Base-by-base conservation (phyloP, 2,329 filamentous ascomycete genomes). In the Neonectria neomacrospora region DNA sequence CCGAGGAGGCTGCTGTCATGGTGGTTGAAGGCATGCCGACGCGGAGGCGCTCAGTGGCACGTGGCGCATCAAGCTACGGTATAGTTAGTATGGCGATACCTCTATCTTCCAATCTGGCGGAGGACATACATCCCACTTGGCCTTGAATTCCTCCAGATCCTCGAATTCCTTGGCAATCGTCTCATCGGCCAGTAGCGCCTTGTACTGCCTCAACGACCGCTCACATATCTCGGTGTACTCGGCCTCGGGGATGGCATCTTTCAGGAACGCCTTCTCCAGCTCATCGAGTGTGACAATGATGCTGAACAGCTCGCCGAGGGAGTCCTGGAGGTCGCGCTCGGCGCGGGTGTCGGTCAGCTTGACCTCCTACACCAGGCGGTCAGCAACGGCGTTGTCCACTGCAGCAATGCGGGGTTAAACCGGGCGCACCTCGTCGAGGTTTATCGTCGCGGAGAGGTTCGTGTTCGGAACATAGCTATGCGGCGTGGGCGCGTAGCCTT, bases 211-310 rank as follows among this genome's bases (percentile, higher is more conserved):
- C 72, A 99, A 80, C 63, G 97, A 87, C 41, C 96, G 89, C 75
- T 94, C 92, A 83, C 96, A 99, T 69, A 96, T 97, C 76, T 98
- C 96, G 1, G 94, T 97, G 78, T 99, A 99, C 74, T 97, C 95
- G 55, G 86, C 85, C 79, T 98, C 96, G 6, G 91, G 88, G 54
- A 99, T 91, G 22, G 94, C 95, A 83, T 99, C 96, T 75, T 97
- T 96, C 41, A 99, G 87, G 75, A 97, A 99, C 0, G 95, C 96
- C 78, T 96, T 97, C 75, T 99, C 96, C 2, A 99, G 87, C 67
- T 96, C 94, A 76, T 99, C 96, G 3, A 99, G 84, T 0, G 96
- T 98, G 65, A 97, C 88, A 39, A 99, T 95, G 70, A 99, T 98
- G 80, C 94, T 97, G 80, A 98, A 99, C 23, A 99, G 90, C 80